phyloP scores from a whole-genome alignment of 164 flowering plant genomes.

The Magnolia changhungtana region DNA sequence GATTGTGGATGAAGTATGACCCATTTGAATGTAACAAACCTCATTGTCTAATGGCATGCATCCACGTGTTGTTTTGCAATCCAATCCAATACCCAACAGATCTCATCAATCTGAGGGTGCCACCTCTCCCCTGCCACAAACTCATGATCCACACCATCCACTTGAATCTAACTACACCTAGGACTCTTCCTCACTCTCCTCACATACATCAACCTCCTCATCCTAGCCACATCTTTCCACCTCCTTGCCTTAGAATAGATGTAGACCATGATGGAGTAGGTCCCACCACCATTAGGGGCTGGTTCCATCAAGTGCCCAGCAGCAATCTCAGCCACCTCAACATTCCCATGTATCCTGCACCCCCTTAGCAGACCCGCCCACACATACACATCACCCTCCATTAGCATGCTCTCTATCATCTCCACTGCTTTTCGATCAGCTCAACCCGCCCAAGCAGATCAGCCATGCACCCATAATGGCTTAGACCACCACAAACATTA shows the following conservation, averaged over 20 bases:
- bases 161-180: constrained; percentile 54
- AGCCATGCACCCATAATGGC: constrained; percentile 85
- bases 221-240: constrained; percentile 63
- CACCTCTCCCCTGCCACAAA: constrained; percentile 52
- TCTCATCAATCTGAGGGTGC: constrained; percentile 43
- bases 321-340: constrained; percentile 61
- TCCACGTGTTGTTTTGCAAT: constrained; percentile 23
- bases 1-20: too few species aligned
- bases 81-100: constrained; percentile 38
- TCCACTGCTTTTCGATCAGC: constrained; percentile 43
- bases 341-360: constrained; percentile 64
- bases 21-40: too few species aligned
- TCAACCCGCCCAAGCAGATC: constrained; percentile 79
- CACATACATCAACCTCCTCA: constrained; percentile 42
- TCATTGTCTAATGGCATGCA: background rate
- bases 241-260: constrained; percentile 52
- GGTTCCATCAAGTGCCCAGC: constrained; percentile 52
- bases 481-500: constrained; percentile 51
- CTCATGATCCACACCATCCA: constrained; percentile 42
- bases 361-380: constrained; percentile 90
- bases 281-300: constrained; percentile 73
- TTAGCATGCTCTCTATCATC: constrained; percentile 65
- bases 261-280: constrained; percentile 58
- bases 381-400: constrained; percentile 57
- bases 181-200: constrained; percentile 43